Percentiles rank a stretch among this genome's conserved stretches.
phyloP scores from a whole-genome alignment of 352 stramenopile genomes.

The Peronospora belbahrii region DNA sequence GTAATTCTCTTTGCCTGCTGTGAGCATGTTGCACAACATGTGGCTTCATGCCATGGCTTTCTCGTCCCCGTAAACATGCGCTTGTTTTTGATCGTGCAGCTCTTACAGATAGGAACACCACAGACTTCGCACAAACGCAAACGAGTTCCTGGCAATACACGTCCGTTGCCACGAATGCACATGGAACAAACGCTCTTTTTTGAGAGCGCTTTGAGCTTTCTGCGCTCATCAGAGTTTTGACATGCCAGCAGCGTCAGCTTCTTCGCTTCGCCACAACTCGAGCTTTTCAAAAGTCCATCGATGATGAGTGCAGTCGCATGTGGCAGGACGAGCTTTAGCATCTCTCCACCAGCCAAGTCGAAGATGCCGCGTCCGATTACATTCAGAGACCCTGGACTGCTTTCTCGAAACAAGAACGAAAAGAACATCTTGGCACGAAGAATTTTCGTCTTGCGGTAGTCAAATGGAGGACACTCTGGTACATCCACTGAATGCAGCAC shows the following conservation, averaged over 20 bases:
- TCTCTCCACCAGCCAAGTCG: constrained; percentile 25
- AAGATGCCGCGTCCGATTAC: constrained; percentile 32
- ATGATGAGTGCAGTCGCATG: constrained; percentile 22
- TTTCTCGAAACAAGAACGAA: constrained; percentile 32
- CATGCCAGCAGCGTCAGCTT: constrained; percentile 36
- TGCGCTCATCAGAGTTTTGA: constrained; percentile 5
- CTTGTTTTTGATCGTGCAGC: constrained; percentile 42
- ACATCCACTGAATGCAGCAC: constrained; percentile 35
- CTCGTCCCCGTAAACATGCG: constrained; percentile 25
- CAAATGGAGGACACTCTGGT: constrained; percentile 25
- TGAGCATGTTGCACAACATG: constrained; percentile 30
- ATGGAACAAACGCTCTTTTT: constrained; percentile 20
- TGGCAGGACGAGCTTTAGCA: constrained; percentile 14
- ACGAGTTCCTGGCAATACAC: constrained; percentile 10
- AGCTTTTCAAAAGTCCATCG: constrained; percentile 19
- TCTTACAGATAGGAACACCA: constrained; percentile 30
- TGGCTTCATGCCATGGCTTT: constrained; percentile 11
- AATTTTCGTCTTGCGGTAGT: constrained; percentile 15
- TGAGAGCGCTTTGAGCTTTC: constrained; percentile 4
- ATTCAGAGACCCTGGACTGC: constrained; percentile 20
- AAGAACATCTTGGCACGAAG: constrained; percentile 29
- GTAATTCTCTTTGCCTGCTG: constrained; percentile 24
- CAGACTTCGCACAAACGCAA: constrained; percentile 37
- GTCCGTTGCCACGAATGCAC: constrained; percentile 19
- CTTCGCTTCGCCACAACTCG: constrained; percentile 31